A percentile compares a stretch with the other conserved stretches of the same genome.
phyloP scores from a whole-genome alignment of 2,329 filamentous ascomycete species.

The Epichloe glyceriae region DNA sequence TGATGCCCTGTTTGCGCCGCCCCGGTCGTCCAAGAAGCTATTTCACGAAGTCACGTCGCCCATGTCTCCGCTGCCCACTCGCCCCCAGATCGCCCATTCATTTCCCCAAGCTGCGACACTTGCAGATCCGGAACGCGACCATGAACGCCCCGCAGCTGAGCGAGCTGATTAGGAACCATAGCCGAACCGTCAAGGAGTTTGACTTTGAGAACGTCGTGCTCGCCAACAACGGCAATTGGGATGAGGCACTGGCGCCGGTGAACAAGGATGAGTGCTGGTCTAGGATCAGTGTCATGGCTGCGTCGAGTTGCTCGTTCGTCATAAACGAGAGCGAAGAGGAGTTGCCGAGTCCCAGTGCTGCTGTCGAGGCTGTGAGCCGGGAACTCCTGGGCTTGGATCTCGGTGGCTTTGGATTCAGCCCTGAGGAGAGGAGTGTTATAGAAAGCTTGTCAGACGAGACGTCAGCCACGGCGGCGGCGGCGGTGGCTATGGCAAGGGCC shows the following conservation, averaged over 20 bases:
- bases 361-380: constrained; percentile 38
- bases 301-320: constrained; percentile 21
- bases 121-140: constrained; percentile 59
- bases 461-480: background rate
- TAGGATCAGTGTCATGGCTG: constrained; percentile 15
- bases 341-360: constrained; percentile 36
- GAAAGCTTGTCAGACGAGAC: constrained; percentile 20
- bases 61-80: constrained; percentile 48
- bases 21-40: constrained; percentile 40
- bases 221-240: constrained; percentile 58
- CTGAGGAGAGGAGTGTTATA: constrained; percentile 19
- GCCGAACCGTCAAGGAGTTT: constrained; percentile 57
- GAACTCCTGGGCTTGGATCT: constrained; percentile 31
- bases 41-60: constrained; percentile 52
- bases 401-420: constrained; percentile 25
- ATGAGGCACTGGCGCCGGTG: constrained; percentile 66
- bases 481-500: constrained; percentile 16
- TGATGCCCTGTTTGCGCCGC: constrained; percentile 56
- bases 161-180: constrained; percentile 54
- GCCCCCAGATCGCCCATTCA: constrained; percentile 40
- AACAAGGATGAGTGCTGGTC: constrained; percentile 29
- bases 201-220: constrained; percentile 68
- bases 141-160: constrained; percentile 62
- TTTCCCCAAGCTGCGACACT: constrained; percentile 54
- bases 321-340: constrained; percentile 23